Evolutionary conservation across 768 basidiomycete genomes (phyloP), one percentile per base, ranked within the genome.

Genomic region (Pleurotus ostreatus): DNA sequence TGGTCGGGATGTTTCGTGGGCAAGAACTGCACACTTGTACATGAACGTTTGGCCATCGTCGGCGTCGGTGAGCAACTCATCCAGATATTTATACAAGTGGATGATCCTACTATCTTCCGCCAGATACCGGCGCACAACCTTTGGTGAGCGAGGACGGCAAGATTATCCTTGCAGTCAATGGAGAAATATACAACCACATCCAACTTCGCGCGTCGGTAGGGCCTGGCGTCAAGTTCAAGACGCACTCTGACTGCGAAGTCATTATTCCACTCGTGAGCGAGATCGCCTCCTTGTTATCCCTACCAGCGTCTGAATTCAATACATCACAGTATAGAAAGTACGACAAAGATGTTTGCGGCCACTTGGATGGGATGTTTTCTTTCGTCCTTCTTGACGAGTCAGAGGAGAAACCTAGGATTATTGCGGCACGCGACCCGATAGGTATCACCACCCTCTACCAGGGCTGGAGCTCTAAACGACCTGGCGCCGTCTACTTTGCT

Each of bases 371-470:
- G 61, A 96, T 99, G 92, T 99, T 99, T 76, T 94, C 96, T 1
- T 99, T 98, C 66, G 89, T 98, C 60, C 82, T 98, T 45, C 78
- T 98, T 57, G 97, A 99, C 73, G 93, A 95, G 67, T 91, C 93
- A 11, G 88, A 90, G 57, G 77, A 88, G 0, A 96, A 96, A 7
- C 79, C 93, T 20, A 85, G 96, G 55, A 77, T 99, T 59, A 94
- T 99, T 64, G 97, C 95, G 58, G 94, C 94, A 4, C 90, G 97
- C 38, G 97, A 99, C 68, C 94, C 97, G 22, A 87, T 99, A 66
- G 97, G 97, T 20, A 93, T 98, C 69, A 98, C 97, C 49, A 98
- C 97, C n/a, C 78, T 99, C 7, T 99, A 98, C 72, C 94, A 96
- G 74, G 97, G 97, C 41, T 94, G 90, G 90, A 85, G 78, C 72